Evolutionary conservation across 2,329 filamentous ascomycete species (phyloP).

Genomic region (Aureobasidium uvarum): DNA sequence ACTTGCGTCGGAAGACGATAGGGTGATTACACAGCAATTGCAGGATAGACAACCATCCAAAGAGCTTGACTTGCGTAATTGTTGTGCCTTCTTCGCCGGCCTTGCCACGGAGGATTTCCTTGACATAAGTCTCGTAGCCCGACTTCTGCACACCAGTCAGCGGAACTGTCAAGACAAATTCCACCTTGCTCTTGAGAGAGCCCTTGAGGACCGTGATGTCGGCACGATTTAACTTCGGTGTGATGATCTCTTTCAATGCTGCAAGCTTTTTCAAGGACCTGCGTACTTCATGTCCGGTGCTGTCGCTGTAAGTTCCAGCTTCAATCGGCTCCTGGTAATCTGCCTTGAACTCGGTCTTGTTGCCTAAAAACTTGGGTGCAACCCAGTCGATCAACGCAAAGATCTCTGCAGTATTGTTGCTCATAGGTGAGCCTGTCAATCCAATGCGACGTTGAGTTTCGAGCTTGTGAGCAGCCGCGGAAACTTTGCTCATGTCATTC

Average conservation of each 20-base stretch:
- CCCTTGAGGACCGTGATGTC: slow-evolving; percentile 66
- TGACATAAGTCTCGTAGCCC: slow-evolving; percentile 60
- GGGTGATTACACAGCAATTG: slow-evolving; percentile 61
- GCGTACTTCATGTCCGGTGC: slow-evolving; percentile 55
- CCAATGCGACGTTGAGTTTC: slow-evolving; percentile 71
- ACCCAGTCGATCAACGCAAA: slow-evolving; percentile 88
- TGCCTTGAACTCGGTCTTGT: slow-evolving; percentile 62
- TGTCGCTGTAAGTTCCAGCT: slow-evolving; percentile 67
- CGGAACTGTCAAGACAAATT: slow-evolving; percentile 76
- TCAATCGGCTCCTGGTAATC: slow-evolving; percentile 74
- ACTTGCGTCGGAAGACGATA: slow-evolving; percentile 50
- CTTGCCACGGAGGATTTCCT: slow-evolving; percentile 39
- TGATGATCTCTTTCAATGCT: slow-evolving; percentile 68
- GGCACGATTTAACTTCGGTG: slow-evolving; percentile 73
- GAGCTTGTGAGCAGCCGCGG: slow-evolving; percentile 58
- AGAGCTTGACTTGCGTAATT: slow-evolving; percentile 48
- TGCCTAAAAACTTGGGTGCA: slow-evolving; percentile 72
- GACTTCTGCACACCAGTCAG: slow-evolving; percentile 63
- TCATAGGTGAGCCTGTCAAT: slow-evolving; percentile 80
- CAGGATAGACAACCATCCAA: slow-evolving; percentile 56
- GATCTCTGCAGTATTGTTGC: slow-evolving; percentile 82
- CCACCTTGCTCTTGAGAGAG: slow-evolving; percentile 70
- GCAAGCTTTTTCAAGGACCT: slow-evolving; percentile 64
- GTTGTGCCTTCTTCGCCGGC: slow-evolving; percentile 33
- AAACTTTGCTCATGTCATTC: slow-evolving; percentile 57